Evolutionary conservation across 2,329 filamentous ascomycete species (phyloP).

Genomic region (Fusarium scirpi): DNA sequence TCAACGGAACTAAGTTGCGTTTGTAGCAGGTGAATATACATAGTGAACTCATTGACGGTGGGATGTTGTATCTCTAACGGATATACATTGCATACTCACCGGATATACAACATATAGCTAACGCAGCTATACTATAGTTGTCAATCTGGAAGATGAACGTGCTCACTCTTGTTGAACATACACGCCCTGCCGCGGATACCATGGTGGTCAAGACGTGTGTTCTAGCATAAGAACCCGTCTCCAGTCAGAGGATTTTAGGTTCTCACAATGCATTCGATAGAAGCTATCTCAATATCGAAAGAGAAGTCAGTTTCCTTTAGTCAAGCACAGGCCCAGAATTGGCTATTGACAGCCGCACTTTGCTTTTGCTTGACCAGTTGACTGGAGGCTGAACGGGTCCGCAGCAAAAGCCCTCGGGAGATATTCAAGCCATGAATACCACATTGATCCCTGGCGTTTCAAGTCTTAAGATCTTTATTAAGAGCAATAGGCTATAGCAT

Average conservation of each 20-base stretch:
- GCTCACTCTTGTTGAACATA: background rate
- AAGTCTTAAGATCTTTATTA: slow-evolving; percentile 25
- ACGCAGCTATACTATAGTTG: background rate
- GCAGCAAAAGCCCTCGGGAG: background rate
- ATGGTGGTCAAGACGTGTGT: background rate
- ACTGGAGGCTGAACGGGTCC: slow-evolving; percentile 1
- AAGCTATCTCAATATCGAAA: background rate
- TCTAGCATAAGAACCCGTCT: background rate
- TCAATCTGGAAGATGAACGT: background rate
- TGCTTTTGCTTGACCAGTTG: background rate
- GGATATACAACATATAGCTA: background rate
- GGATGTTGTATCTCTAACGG: slow-evolving; percentile 3
- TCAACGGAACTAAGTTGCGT: background rate
- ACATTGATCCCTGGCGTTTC: slow-evolving; percentile 31
- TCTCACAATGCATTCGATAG: background rate
- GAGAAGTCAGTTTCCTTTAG: slow-evolving; percentile 2
- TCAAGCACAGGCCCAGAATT: slow-evolving; percentile 11
- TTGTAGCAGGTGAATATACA: background rate
- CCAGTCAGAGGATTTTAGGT: background rate
- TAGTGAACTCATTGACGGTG: background rate
- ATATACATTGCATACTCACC: background rate
- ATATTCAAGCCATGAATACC: slow-evolving; percentile 1
- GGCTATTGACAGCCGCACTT: background rate
- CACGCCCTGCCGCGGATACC: background rate
- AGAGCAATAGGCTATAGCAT: slow-evolving; percentile 40